Evolutionary conservation across 306 rosid species (phyloP), one percentile per base, ranked within the genome.

Genomic region (Cicer cuneatum): DNA sequence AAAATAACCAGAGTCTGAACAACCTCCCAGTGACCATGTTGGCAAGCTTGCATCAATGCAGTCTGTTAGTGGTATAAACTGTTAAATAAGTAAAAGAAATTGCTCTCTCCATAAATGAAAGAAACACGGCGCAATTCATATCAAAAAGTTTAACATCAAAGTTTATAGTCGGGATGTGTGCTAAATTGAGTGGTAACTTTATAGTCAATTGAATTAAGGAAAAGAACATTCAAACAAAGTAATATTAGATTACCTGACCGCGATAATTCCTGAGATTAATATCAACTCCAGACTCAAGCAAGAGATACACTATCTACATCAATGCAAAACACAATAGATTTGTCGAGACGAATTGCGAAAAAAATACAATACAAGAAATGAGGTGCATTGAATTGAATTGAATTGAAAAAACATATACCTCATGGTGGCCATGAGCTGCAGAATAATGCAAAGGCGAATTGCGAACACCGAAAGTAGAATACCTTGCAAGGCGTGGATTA

Each of bases 21-120:
- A 61, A 92, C 97, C 78, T 92, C 99, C 99, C 97, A 94, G 46
- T 87, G 95, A 85, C 99, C 99, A 81, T 92, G 89, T 80, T 92
- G 97, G 80, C 99, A 94, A 72, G 99, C 99, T 94, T 94, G 99
- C 99, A 94, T 94, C 89, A 94, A 85, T 73, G 99, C 99, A 82
- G 99, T 94, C 99, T 93, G 90, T 84, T 83, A 60, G 76, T 62
- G 60, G 53, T 58, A 68, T 21, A 40, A 62, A 69, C 13, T 24
- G 10, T 47, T 16, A 71, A 59, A 47, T 72, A 64, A 48, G 69
- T 7, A 78, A 60, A 74, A 29, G 49, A 61, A 68, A 45, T 57
- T 21, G 5, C 24, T 45, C 67, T 24, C 35, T 2, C 43, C 52
- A 40, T 37, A 18, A 24, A 42, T 18, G 12, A 69, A 62, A 48